A percentile compares a stretch with the other conserved stretches of the same genome.
These are phyloP conservation scores for Neospermospora avenae DNA, from an alignment of 2,329 filamentous ascomycete species.

Conservation along the genomic window DNA sequence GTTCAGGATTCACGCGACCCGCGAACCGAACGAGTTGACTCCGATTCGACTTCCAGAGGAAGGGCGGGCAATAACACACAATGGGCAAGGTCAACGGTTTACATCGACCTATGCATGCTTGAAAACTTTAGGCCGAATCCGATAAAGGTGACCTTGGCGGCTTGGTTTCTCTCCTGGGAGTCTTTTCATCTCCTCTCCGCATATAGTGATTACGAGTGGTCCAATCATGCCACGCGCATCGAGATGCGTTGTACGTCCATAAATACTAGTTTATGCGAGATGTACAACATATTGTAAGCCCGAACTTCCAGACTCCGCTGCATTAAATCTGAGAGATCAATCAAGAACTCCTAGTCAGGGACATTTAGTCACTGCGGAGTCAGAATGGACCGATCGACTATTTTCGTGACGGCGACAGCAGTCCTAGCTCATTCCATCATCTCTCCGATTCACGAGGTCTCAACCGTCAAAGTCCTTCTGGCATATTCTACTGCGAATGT, in stretches of 20 bases:
- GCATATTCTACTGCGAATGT: conserved; percentile 3
- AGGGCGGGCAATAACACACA: no score
- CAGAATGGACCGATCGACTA: neutral
- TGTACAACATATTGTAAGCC: neutral
- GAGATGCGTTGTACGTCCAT: neutral
- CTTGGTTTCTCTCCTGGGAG: neutral
- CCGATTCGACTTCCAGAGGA: neutral
- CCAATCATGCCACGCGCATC: neutral
- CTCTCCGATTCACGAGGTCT: conserved; percentile 15
- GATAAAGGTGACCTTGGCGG: neutral
- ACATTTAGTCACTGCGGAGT: neutral
- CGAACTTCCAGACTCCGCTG: neutral
- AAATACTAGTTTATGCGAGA: neutral
- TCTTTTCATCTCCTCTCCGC: neutral
- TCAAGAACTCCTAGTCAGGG: neutral
- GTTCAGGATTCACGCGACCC: neutral
- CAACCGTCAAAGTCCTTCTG: conserved; percentile 7
- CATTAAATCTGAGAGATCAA: neutral
- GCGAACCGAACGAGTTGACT: neutral
- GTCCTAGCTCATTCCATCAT: conserved; percentile 6
- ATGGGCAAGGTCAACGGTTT: no score
- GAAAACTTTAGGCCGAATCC: neutral
- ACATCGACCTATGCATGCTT: no score
- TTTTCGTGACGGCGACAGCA: neutral
- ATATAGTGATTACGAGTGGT: neutral